Base-by-base conservation (phyloP, 2,329 filamentous ascomycete genomes). In the Aspergillus ibericus region DNA sequence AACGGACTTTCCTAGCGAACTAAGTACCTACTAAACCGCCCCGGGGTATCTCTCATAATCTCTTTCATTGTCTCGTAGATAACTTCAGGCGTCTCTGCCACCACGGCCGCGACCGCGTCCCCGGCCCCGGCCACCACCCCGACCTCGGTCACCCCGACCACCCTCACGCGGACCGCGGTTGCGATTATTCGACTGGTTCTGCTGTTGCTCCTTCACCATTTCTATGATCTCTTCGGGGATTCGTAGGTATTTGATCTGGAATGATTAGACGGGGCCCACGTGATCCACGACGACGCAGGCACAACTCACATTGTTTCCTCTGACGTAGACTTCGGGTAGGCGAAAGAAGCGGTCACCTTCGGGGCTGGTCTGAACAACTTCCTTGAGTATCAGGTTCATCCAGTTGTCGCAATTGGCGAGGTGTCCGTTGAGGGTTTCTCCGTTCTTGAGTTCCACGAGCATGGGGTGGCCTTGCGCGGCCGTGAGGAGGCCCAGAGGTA, bases 361-460 rank as follows among this genome's bases (percentile, higher is more conserved):
- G 22, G 93, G 88, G 73, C 90, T 96, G 16, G 95, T 98, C 78
- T 98, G 93, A 35, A 98, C 91, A 20, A 99, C 96, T 77, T 98
- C 95, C 77, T 95, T 96, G 66, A 99, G 80, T 2, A 93, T 98
- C 68, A 99, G 81, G 80, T 99, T 99, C 95, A 99, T 99, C 92
- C 95, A 99, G 50, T 93, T 99, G 77, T 99, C 95, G 86, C 93
- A 99, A 77, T 89, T 92, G 76, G 97, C 90, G 59, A 99, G 83
- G 73, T 97, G 92, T 63, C 95, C 95, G 79, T 98, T 99, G 61
- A 99, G 85, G 0, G 95, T 98, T 79, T 99, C 93, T 80, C 93
- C 93, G 72, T 93, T 96, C 83, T 97, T 97, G 66, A 97, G 89
- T 82, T 97, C 93, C 66, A 97, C 93, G 58, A 96, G 88, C 90